Evolutionary conservation across 305 asterid genomes (phyloP).

Genomic region (Stenogyne calaminthoides): DNA sequence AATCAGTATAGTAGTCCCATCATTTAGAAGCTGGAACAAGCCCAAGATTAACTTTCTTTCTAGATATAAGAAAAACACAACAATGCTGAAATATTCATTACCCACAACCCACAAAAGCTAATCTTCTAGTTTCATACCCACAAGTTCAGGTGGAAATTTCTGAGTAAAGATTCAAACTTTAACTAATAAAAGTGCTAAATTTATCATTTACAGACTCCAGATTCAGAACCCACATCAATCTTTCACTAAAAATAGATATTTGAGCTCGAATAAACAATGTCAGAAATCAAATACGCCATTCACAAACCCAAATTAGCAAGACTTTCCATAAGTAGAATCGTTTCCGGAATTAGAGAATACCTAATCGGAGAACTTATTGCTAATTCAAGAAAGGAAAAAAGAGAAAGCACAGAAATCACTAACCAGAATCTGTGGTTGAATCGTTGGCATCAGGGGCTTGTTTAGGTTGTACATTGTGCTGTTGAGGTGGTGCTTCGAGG

Average conservation of each 20-base stretch:
- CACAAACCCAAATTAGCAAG: background rate
- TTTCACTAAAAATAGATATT: background rate
- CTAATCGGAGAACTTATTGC: background rate
- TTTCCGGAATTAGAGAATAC: background rate
- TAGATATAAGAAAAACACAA: background rate
- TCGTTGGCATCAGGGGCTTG: slow-evolving; percentile 30
- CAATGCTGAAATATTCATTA: slow-evolving; percentile 1
- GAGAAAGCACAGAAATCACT: background rate
- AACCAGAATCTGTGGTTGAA: slow-evolving; percentile 45
- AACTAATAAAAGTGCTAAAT: background rate
- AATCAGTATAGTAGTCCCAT: background rate
- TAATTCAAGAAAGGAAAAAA: background rate
- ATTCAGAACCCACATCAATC: background rate
- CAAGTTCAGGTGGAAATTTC: background rate
- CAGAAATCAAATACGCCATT: background rate
- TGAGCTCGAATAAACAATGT: no score
- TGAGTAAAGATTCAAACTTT: slow-evolving; percentile 22
- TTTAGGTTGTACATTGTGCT: slow-evolving; percentile 32
- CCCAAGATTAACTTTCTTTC: background rate
- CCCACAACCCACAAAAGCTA: slow-evolving; percentile 6
- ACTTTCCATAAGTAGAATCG: no score
- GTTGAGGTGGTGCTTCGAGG: slow-evolving; percentile 36
- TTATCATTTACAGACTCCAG: background rate
- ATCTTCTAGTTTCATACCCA: background rate
- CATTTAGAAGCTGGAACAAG: background rate